Conservation (phyloP, 2,329 filamentous ascomycete species). For the Aspergillus ibericus region DNA sequence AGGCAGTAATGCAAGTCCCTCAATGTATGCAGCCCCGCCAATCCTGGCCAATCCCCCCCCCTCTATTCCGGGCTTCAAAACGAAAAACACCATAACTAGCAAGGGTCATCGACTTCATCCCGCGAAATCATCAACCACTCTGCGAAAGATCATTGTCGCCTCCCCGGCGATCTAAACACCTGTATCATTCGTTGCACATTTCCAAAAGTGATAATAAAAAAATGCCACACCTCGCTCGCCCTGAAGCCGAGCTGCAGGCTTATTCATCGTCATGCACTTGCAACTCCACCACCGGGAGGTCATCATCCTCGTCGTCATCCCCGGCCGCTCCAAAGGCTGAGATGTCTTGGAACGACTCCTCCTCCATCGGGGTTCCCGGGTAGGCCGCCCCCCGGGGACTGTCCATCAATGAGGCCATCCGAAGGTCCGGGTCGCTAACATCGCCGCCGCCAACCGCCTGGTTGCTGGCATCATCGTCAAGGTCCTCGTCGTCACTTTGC, state of each 20-base stretch:
- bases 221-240: not conserved
- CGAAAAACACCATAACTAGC: conserved; percentile 2
- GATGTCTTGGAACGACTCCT: conserved; percentile 33
- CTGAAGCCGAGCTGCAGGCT: conserved; percentile 16
- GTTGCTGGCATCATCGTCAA: conserved; percentile 42
- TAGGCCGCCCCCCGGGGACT: conserved; percentile 23
- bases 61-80: not conserved
- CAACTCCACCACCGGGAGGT: conserved; percentile 45
- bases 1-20: not conserved
- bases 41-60: not conserved
- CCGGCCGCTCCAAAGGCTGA: conserved; percentile 33
- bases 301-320: conserved; percentile 32
- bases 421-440: conserved; percentile 35
- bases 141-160: conserved; percentile 1
- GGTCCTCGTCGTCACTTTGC: conserved; percentile 33
- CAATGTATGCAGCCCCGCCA: not conserved
- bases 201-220: conserved; percentile 17
- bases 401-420: conserved; percentile 30
- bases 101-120: conserved; percentile 9
- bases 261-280: conserved; percentile 41
- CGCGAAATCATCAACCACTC: conserved; percentile 11
- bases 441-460: conserved; percentile 40
- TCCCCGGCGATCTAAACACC: conserved; percentile 10
- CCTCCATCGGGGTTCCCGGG: conserved; percentile 28
- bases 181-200: conserved; percentile 17